Percentiles rank a stretch among this genome's conserved stretches.
Evolutionary conservation across 2,329 filamentous ascomycete species (phyloP).

Genomic region (Fusarium goolgardi): DNA sequence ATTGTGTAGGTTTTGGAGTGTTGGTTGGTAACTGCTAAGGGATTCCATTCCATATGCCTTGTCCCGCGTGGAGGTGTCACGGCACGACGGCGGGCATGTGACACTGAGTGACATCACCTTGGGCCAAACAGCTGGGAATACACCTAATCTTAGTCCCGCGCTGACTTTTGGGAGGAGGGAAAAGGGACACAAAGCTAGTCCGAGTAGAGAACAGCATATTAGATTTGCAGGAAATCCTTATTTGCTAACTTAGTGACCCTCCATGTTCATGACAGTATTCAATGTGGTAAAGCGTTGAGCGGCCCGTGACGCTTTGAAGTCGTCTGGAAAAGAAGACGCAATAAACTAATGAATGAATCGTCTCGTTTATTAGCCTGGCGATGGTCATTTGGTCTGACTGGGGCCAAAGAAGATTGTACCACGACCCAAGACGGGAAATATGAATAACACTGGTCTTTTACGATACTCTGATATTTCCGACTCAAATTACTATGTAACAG

Average conservation of each 20-base stretch:
- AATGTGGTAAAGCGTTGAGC: conserved; percentile 22
- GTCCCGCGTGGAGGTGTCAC: conserved; percentile 33
- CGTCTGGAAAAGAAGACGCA: neutral
- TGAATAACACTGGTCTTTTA: neutral
- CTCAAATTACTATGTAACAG: neutral
- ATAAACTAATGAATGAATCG: neutral
- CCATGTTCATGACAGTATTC: conserved; percentile 9
- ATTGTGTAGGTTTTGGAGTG: conserved; percentile 16
- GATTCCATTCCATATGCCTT: conserved; percentile 3
- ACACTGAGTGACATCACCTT: conserved; percentile 43
- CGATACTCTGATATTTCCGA: neutral
- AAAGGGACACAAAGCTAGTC: conserved; percentile 11
- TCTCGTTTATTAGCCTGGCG: neutral
- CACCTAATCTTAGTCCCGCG: neutral
- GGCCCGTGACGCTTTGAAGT: conserved; percentile 31
- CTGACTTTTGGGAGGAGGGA: neutral
- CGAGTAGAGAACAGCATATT: conserved; percentile 1
- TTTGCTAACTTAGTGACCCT: conserved; percentile 15
- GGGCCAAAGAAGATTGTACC: neutral
- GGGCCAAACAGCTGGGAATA: conserved; percentile 1
- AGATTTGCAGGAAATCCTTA: conserved; percentile 1
- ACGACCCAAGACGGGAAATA: neutral
- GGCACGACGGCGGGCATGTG: conserved; percentile 37
- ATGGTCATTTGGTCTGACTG: neutral
- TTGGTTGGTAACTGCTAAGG: conserved; percentile 2